Conservation (phyloP, 345 rosid species). For the Arabidopsis thaliana region DNA sequence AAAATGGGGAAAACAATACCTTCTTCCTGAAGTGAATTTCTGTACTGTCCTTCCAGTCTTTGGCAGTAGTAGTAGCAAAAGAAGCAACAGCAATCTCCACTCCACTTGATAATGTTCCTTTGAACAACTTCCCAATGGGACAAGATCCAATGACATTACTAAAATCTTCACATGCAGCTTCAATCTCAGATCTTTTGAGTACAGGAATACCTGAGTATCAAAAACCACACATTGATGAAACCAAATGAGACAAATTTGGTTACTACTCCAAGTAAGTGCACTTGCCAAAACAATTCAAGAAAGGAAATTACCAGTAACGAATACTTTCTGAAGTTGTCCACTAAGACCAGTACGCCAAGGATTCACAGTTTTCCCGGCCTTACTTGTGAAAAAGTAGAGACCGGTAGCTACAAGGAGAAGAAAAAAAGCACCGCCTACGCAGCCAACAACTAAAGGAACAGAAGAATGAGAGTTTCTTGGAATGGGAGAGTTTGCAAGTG, state of each 20-base stretch:
- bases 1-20: conserved; percentile 50
- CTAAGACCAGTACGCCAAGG: conserved; percentile 98
- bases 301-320: conserved; percentile 66
- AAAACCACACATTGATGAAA: conserved; percentile 12
- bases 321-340: conserved; percentile 91
- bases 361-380: conserved; percentile 66
- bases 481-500: conserved; percentile 6
- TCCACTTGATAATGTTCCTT: conserved; percentile 91
- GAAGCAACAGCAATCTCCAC: conserved; percentile 92
- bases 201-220: conserved; percentile 77
- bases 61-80: conserved; percentile 52
- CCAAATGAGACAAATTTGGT: not conserved
- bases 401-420: conserved; percentile 47
- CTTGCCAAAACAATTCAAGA: not conserved
- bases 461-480: conserved; percentile 24
- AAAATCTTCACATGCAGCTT: conserved; percentile 95
- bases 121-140: conserved; percentile 69
- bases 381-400: conserved; percentile 49
- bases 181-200: conserved; percentile 81
- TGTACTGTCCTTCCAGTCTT: conserved; percentile 71
- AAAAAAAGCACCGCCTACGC: conserved; percentile 49
- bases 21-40: conserved; percentile 80
- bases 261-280: not conserved
- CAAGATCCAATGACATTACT: conserved; percentile 86
- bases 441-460: conserved; percentile 44